Conservation (phyloP, 345 rosid species). For the Cardamine occulta region DNA sequence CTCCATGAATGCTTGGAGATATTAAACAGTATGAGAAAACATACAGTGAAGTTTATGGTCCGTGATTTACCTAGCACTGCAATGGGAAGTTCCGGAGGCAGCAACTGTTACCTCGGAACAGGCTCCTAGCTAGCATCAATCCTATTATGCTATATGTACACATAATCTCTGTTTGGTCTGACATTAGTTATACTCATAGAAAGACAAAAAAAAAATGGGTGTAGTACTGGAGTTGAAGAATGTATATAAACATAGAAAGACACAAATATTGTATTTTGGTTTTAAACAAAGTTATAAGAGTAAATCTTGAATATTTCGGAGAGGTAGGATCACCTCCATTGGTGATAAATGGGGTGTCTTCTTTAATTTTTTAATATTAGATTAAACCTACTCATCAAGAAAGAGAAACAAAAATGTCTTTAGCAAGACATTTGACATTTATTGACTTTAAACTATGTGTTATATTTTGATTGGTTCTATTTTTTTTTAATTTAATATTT, state of each 20-base stretch:
- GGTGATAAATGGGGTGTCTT: no score
- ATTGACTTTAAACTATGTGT: no score
- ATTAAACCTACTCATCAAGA: no score
- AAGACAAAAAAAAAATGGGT: neutral
- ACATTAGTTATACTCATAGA: constrained; percentile 11
- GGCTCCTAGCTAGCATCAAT: constrained; percentile 26
- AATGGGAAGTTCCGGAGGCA: constrained; percentile 69
- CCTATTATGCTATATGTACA: neutral
- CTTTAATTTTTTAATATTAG: no score
- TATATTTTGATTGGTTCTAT: no score
- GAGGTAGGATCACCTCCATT: no score
- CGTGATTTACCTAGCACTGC: constrained; percentile 51
- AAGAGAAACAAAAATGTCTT: no score
- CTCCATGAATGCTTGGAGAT: constrained; percentile 84
- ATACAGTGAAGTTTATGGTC: constrained; percentile 67
- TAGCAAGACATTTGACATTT: no score
- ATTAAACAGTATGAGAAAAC: constrained; percentile 60
- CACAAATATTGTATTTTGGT: neutral
- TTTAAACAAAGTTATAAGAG: neutral
- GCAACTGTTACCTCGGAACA: constrained; percentile 57
- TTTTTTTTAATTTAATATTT: no score
- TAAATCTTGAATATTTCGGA: neutral
- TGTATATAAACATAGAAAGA: constrained; percentile 17
- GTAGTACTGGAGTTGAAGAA: constrained; percentile 23
- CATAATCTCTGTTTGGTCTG: constrained; percentile 9